These are phyloP conservation scores for Phytophthora melonis DNA, from an alignment of 352 stramenopile genomes.

Conservation along the genomic window DNA sequence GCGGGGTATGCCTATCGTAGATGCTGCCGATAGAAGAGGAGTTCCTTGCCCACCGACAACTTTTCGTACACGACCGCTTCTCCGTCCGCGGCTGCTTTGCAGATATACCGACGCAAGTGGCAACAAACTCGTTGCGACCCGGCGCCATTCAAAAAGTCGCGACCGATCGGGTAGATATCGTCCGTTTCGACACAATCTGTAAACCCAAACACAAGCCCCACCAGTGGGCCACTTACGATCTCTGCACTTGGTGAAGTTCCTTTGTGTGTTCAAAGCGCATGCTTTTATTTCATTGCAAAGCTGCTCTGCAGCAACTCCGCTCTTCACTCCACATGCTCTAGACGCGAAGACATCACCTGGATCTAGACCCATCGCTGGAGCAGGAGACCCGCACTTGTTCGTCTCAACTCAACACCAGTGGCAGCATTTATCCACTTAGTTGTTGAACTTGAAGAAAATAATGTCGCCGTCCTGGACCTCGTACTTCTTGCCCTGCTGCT, in stretches of 20 bases:
- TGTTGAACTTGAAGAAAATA: slow-evolving; percentile 95
- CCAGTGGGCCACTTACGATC: too few species aligned
- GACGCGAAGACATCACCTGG: slow-evolving; percentile 67
- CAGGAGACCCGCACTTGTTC: slow-evolving; percentile 9
- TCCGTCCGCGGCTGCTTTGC: not conserved
- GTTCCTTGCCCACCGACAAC: not conserved
- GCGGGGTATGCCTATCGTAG: slow-evolving; percentile 9
- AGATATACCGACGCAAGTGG: not conserved
- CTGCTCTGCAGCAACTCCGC: slow-evolving; percentile 27
- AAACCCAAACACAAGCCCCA: slow-evolving; percentile 16
- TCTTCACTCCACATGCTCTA: slow-evolving; percentile 37
- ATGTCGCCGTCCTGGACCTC: slow-evolving; percentile 90
- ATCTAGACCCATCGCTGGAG: slow-evolving; percentile 72
- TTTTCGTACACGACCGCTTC: slow-evolving; percentile 1
- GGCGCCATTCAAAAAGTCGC: slow-evolving; percentile 38
- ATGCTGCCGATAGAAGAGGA: slow-evolving; percentile 1
- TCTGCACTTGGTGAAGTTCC: slow-evolving; percentile 9
- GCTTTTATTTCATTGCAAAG: slow-evolving; percentile 44
- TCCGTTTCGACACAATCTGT: slow-evolving; percentile 21
- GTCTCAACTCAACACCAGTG: slow-evolving; percentile 34
- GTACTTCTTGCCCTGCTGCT: slow-evolving; percentile 93
- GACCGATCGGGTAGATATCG: slow-evolving; percentile 40
- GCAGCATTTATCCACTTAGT: slow-evolving; percentile 59
- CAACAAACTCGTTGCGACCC: slow-evolving; percentile 7
- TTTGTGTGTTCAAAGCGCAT: slow-evolving; percentile 38